Evolutionary conservation across 768 basidiomycete genomes (phyloP).

Genomic region (Leucocoprinus leucothites): DNA sequence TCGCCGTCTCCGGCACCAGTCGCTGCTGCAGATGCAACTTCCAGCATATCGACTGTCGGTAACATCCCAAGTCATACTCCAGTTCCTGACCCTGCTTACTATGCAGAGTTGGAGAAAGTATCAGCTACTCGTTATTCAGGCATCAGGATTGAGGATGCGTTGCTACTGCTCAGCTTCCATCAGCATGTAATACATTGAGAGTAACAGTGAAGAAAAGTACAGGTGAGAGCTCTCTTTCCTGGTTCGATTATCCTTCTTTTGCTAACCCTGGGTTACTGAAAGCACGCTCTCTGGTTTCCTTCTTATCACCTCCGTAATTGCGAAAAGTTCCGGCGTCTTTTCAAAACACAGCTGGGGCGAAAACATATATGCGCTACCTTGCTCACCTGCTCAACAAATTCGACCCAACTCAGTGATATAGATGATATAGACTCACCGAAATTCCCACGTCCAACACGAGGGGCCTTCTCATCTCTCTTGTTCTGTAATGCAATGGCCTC

Average conservation of each 20-base stretch:
- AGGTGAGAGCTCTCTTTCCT: neutral
- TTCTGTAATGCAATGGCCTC: slow-evolving; percentile 2
- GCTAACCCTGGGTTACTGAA: too few species aligned
- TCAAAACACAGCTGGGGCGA: too few species aligned
- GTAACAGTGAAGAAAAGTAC: neutral
- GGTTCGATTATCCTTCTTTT: too few species aligned
- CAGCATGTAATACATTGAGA: slow-evolving; percentile 34
- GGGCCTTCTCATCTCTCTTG: neutral
- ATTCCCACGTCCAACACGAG: neutral
- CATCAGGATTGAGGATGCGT: slow-evolving; percentile 70
- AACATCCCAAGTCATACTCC: slow-evolving; percentile 2
- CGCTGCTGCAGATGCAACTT: slow-evolving; percentile 5
- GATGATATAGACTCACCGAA: neutral
- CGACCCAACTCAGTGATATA: too few species aligned
- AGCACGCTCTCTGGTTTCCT: too few species aligned
- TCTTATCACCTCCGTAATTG: too few species aligned
- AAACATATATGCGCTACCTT: too few species aligned
- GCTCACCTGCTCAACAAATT: too few species aligned
- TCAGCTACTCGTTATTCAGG: slow-evolving; percentile 41
- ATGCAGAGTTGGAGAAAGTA: slow-evolving; percentile 46
- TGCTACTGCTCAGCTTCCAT: slow-evolving; percentile 72
- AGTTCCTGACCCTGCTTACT: slow-evolving; percentile 34
- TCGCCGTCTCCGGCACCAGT: slow-evolving; percentile 30
- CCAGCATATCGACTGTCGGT: slow-evolving; percentile 25
- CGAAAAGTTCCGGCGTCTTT: too few species aligned